These are phyloP conservation scores for Dittrichia graveolens DNA, from an alignment of 129 eudicot genomes.

Conservation along the genomic window DNA sequence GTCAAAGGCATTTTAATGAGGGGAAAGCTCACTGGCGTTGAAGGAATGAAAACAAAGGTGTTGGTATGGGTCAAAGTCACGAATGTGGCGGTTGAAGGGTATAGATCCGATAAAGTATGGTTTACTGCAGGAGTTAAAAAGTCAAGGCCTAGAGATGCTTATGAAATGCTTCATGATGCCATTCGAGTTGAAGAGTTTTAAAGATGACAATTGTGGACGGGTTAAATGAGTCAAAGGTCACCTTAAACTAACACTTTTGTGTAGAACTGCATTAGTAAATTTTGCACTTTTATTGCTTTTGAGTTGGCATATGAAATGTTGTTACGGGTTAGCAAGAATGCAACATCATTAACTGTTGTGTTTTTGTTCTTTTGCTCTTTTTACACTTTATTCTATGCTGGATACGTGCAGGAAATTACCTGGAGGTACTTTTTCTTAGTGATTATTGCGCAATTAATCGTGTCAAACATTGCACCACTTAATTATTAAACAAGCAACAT, in stretches of 20 bases:
- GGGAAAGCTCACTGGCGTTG: slow-evolving; percentile 53
- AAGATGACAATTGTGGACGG: slow-evolving; percentile 11
- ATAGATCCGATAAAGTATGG: slow-evolving; percentile 62
- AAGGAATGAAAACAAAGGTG: slow-evolving; percentile 68
- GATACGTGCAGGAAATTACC: not conserved
- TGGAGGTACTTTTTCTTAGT: not conserved
- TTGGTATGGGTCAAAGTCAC: slow-evolving; percentile 64
- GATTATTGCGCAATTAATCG: no score
- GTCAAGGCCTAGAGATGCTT: slow-evolving; percentile 54
- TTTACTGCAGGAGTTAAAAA: slow-evolving; percentile 62
- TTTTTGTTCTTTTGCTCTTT: not conserved
- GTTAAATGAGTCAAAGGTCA: not conserved
- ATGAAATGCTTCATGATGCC: slow-evolving; percentile 47
- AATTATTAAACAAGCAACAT: no score
- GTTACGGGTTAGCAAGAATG: slow-evolving; percentile 10
- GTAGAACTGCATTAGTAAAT: not conserved
- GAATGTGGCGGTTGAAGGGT: slow-evolving; percentile 56
- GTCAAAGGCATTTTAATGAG: slow-evolving; percentile 50
- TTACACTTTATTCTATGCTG: not conserved
- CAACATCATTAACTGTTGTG: not conserved
- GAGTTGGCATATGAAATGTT: slow-evolving; percentile 8
- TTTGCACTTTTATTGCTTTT: slow-evolving; percentile 11
- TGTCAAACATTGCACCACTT: no score
- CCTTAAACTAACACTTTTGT: not conserved
- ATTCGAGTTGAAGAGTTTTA: slow-evolving; percentile 48